These are phyloP conservation scores for Penicillium canariense DNA, from an alignment of 495 filamentous ascomycete species.

Conservation along the genomic window DNA sequence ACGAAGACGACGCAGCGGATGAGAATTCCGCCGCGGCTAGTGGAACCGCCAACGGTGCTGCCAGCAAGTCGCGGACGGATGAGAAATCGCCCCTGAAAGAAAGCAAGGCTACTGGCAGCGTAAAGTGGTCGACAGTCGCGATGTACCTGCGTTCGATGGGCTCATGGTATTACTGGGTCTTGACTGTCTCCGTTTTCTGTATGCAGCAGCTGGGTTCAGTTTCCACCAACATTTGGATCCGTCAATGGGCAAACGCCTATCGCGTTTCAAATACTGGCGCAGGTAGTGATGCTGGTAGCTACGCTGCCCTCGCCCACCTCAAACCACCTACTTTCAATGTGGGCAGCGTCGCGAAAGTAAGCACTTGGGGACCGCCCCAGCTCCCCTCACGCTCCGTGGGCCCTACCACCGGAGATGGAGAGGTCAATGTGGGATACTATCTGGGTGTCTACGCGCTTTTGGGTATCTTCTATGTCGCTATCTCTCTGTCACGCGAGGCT, in stretches of 20 bases:
- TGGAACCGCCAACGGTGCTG: slow-evolving; percentile 32
- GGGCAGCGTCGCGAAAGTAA: slow-evolving; percentile 38
- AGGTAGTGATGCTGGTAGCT: slow-evolving; percentile 33
- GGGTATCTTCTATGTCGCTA: slow-evolving; percentile 65
- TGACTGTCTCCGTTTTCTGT: slow-evolving; percentile 69
- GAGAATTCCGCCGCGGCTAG: slow-evolving; percentile 1
- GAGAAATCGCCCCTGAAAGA: slow-evolving; percentile 60
- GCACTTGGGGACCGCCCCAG: slow-evolving; percentile 29
- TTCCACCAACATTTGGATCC: slow-evolving; percentile 89
- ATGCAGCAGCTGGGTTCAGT: slow-evolving; percentile 81
- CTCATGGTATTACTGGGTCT: slow-evolving; percentile 87
- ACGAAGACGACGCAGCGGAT: slow-evolving; percentile 27
- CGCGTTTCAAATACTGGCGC: slow-evolving; percentile 25
- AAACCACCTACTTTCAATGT: slow-evolving; percentile 43
- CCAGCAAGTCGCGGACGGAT: slow-evolving; percentile 37
- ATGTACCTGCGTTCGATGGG: slow-evolving; percentile 91
- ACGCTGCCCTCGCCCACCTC: slow-evolving; percentile 40
- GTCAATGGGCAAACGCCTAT: slow-evolving; percentile 78
- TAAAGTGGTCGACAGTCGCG: slow-evolving; percentile 78
- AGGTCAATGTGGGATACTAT: slow-evolving; percentile 82
- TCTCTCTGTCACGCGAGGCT: slow-evolving; percentile 76
- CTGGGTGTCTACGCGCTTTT: slow-evolving; percentile 78
- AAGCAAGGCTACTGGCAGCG: slow-evolving; percentile 74
- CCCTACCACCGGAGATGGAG: slow-evolving; percentile 22
- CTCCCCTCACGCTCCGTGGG: slow-evolving; percentile 23